Conservation (phyloP, 2,329 filamentous ascomycete species). For the Pseudopyrenochaeta lycopersici region DNA sequence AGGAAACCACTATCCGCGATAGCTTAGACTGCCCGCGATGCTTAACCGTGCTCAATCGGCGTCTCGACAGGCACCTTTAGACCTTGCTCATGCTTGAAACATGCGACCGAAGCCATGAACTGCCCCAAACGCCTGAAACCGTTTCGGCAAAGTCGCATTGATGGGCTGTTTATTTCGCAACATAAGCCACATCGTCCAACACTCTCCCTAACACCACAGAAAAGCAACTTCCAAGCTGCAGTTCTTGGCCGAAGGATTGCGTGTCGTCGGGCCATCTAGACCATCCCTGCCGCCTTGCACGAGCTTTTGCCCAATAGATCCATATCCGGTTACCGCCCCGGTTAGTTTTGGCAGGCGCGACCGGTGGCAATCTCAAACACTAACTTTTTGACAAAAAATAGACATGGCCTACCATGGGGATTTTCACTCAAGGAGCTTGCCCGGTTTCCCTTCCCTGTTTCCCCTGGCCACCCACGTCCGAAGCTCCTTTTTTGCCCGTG, state of each 20-base stretch:
- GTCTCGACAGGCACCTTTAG: background rate
- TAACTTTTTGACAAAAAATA: background rate
- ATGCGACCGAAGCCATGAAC: background rate
- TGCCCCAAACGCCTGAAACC: background rate
- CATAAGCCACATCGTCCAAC: no score
- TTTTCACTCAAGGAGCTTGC: slow-evolving; percentile 5
- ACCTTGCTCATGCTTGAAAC: background rate
- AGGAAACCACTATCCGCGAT: slow-evolving; percentile 8
- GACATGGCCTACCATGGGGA: slow-evolving; percentile 7
- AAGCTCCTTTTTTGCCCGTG: slow-evolving; percentile 4
- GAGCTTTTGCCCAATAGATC: slow-evolving; percentile 5
- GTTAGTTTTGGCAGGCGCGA: slow-evolving; percentile 10
- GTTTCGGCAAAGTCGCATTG: no score
- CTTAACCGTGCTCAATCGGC: slow-evolving; percentile 6
- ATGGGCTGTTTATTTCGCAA: no score
- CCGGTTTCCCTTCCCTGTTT: background rate
- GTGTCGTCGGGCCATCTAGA: slow-evolving; percentile 9
- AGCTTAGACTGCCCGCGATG: slow-evolving; percentile 7
- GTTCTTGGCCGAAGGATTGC: slow-evolving; percentile 5
- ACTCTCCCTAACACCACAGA: no score
- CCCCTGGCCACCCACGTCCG: background rate
- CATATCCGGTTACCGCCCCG: slow-evolving; percentile 7
- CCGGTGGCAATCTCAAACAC: slow-evolving; percentile 7
- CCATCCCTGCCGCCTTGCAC: slow-evolving; percentile 8
- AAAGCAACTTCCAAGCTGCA: slow-evolving; percentile 4